Percentiles rank a stretch among this genome's conserved stretches.
Evolutionary conservation across 1,139 yeast genomes (phyloP).

Genomic region (Magnusiomyces sp.): DNA sequence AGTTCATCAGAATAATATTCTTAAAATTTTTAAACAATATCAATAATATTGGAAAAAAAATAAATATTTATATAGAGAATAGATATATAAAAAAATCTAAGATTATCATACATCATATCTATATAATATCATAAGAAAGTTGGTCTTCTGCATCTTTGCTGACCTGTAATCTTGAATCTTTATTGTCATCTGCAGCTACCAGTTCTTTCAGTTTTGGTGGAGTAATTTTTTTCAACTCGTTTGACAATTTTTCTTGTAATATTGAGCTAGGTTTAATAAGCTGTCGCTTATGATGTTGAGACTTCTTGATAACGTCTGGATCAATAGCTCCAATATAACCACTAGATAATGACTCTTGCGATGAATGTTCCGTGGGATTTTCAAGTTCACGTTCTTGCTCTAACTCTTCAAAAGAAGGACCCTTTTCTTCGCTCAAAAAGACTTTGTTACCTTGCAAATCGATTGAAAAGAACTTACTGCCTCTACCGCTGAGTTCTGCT

Average conservation of each 20-base stretch:
- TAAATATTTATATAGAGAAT: not conserved
- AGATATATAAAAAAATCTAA: not conserved
- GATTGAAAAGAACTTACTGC: conserved; percentile 67
- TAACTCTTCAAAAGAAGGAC: conserved; percentile 10
- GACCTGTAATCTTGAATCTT: not conserved
- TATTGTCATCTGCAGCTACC: not conserved
- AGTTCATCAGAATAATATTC: too few relatives aligned
- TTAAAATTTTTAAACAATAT: too few relatives aligned
- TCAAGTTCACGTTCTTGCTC: conserved; percentile 14
- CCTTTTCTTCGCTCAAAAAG: conserved; percentile 29
- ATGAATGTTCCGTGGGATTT: not conserved
- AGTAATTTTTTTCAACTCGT: too few relatives aligned
- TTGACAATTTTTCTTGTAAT: too few relatives aligned
- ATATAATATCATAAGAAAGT: too few relatives aligned
- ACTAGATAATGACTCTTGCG: not conserved
- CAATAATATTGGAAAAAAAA: not conserved
- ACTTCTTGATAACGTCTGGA: not conserved
- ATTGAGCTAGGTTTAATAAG: not conserved
- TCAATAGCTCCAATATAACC: not conserved
- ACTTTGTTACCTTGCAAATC: conserved; percentile 79
- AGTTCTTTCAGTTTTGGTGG: too few relatives aligned
- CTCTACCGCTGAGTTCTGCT: conserved; percentile 57
- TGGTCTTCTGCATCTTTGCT: not conserved
- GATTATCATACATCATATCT: not conserved
- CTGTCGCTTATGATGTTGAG: conserved; percentile 2